Base-by-base conservation (phyloP, 768 basidiomycete species). In the Agrocybe praecox region DNA sequence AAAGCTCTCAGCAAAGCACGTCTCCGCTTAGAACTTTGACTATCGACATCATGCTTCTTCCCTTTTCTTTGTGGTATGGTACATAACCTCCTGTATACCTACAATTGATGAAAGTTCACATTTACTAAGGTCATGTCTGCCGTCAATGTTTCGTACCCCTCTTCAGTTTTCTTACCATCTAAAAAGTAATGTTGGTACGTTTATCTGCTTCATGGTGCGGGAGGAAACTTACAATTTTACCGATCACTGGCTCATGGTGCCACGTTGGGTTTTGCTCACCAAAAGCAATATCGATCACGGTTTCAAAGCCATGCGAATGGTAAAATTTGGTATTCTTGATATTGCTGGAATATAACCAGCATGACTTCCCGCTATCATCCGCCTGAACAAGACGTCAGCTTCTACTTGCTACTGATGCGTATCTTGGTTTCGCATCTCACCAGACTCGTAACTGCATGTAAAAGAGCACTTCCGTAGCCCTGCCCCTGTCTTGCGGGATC, bases 261-360 rank as follows among this genome's bases (percentile, higher is more conserved):
- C 68, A 69, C n/a, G 34, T 46, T 6, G 68, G 68, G 47, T 69
- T 65, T 26, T 64, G 46, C 21, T 68, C 60, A 4, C 68, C 65
- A 7, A 68, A 26, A 6, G 62, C 49, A 44, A 61, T 47, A 26
- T 64, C 56, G 5, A 52, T 65, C 17, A 66, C 61, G 8, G 34
- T 58, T 46, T 54, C 45, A 45, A 64, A 69, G 11, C 67, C 67
- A 58, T 68, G 68, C 22, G 52, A 54, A n/a, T 62, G 49, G 55
- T 68, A 68, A 43, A 69, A 68, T 14, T 15, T 43, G 9, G 59
- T 61, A 49, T 67, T 66, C 14, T 46, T 52, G 15, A 59, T 56
- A 36, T 69, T 62, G 21, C 51, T 66, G 12, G 65, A 68, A 33
- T 60, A 42, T 33, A 68, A 45, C 64, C 62, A 67, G 36, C 59